Conservation (phyloP, 2,329 filamentous ascomycete species). For the Diaporthe destruens region DNA sequence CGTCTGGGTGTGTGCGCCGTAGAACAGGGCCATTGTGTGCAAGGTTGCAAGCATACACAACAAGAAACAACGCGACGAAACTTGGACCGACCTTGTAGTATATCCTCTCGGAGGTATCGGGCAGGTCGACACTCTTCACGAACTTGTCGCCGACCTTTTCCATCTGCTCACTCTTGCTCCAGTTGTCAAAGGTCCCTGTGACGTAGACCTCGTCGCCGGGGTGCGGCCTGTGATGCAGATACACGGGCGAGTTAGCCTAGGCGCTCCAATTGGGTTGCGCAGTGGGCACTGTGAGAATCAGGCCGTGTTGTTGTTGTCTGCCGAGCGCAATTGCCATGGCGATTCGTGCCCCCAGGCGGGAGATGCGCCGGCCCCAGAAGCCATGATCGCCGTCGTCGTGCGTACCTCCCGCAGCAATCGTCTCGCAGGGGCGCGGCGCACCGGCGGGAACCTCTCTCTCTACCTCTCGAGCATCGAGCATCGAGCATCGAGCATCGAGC, state of each 20-base stretch:
- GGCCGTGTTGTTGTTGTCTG: not conserved
- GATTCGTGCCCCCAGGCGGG: conserved; percentile 13
- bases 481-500: too few relatives aligned
- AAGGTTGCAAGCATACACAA: conserved; percentile 34
- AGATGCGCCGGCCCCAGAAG: conserved; percentile 37
- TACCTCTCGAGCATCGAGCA: conserved; percentile 11
- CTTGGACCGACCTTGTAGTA: conserved; percentile 87
- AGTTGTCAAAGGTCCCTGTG: conserved; percentile 95
- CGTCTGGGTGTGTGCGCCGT: conserved; percentile 13
- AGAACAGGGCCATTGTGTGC: conserved; percentile 11
- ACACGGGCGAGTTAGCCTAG: conserved; percentile 34
- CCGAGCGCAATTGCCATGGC: not conserved
- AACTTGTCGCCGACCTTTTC: conserved; percentile 81
- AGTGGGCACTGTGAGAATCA: conserved; percentile 25
- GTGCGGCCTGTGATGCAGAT: conserved; percentile 74
- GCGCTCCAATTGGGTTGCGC: conserved; percentile 1
- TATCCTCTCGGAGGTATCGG: conserved; percentile 77
- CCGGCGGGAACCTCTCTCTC: conserved; percentile 8
- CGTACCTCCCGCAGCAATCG: conserved; percentile 4
- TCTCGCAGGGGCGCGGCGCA: conserved; percentile 17
- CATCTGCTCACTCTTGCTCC: conserved; percentile 87
- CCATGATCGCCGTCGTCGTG: conserved; percentile 18
- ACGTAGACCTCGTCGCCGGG: conserved; percentile 90
- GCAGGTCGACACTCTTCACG: conserved; percentile 80
- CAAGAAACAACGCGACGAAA: conserved; percentile 26